Conservation (phyloP, 2,329 filamentous ascomycete species). For the Zymoseptoria pseudotritici region DNA sequence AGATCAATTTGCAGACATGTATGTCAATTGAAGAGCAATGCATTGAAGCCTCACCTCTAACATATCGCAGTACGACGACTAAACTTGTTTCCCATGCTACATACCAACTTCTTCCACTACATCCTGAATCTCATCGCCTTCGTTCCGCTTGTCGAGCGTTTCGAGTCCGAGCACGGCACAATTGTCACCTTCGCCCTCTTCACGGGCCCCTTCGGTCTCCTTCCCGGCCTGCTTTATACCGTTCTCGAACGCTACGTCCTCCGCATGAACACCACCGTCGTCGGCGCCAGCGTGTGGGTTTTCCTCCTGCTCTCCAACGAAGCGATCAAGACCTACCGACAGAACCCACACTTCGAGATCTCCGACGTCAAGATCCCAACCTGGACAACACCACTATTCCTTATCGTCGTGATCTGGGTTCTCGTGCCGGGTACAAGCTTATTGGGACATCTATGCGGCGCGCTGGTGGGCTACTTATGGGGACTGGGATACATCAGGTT, state of each 20-base stretch:
- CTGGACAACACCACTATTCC: slow-evolving; percentile 79
- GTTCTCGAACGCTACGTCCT: slow-evolving; percentile 69
- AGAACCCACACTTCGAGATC: slow-evolving; percentile 68
- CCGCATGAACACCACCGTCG: slow-evolving; percentile 61
- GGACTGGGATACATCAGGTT: slow-evolving; percentile 84
- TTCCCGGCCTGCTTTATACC: slow-evolving; percentile 77
- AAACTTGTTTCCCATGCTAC: slow-evolving; percentile 86
- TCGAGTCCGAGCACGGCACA: slow-evolving; percentile 88
- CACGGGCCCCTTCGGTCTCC: slow-evolving; percentile 56
- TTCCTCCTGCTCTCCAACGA: slow-evolving; percentile 82
- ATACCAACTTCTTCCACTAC: slow-evolving; percentile 72
- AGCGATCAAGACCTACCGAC: slow-evolving; percentile 74
- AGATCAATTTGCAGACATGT: slow-evolving; percentile 67
- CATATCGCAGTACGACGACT: slow-evolving; percentile 70
- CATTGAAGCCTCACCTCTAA: neutral
- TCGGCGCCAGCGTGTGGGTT: slow-evolving; percentile 88
- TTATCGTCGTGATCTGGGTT: slow-evolving; percentile 66
- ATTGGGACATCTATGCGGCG: slow-evolving; percentile 76
- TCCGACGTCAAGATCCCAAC: slow-evolving; percentile 71
- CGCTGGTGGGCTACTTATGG: slow-evolving; percentile 79
- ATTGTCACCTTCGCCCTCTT: slow-evolving; percentile 81
- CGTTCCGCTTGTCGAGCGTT: slow-evolving; percentile 83
- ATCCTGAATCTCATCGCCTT: slow-evolving; percentile 72
- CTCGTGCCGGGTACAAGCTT: slow-evolving; percentile 76
- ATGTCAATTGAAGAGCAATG: no score